Evolutionary conservation across 192 early-diverging fungal genomes (phyloP).

Genomic region (Backusella sp.): DNA sequence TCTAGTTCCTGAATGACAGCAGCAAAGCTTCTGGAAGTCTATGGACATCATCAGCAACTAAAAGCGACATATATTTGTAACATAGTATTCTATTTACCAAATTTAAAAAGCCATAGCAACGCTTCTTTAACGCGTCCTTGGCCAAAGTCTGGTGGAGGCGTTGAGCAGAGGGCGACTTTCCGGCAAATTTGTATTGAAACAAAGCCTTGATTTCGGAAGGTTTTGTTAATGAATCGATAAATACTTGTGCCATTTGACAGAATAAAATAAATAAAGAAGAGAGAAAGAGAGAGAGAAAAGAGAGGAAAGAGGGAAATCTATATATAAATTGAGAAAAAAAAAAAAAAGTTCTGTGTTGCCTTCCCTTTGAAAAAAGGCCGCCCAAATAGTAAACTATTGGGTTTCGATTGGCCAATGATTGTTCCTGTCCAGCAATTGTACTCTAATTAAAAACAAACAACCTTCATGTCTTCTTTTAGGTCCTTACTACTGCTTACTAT

Average conservation of each 20-base stretch:
- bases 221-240: conserved; percentile 71
- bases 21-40: conserved; percentile 94
- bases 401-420: neutral
- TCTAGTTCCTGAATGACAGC: conserved; percentile 90
- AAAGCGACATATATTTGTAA: neutral
- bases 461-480: neutral
- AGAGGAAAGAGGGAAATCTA: neutral
- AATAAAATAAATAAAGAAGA: neutral
- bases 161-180: conserved; percentile 54
- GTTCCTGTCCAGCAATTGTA: neutral
- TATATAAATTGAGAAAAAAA: neutral
- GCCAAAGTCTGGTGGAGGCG: conserved; percentile 42
- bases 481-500: neutral
- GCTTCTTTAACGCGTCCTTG: conserved; percentile 54
- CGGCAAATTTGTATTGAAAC: conserved; percentile 64
- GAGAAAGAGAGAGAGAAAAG: neutral
- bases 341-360: neutral
- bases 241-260: conserved; percentile 16
- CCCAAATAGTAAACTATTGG: neutral
- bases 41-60: neutral
- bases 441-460: neutral
- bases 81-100: conserved; percentile 31
- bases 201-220: conserved; percentile 87
- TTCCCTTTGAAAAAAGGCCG: neutral
- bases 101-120: conserved; percentile 90